Base-by-base conservation (phyloP, 1,284 basidiomycete genomes). In the Leucoagaricus sp. region DNA sequence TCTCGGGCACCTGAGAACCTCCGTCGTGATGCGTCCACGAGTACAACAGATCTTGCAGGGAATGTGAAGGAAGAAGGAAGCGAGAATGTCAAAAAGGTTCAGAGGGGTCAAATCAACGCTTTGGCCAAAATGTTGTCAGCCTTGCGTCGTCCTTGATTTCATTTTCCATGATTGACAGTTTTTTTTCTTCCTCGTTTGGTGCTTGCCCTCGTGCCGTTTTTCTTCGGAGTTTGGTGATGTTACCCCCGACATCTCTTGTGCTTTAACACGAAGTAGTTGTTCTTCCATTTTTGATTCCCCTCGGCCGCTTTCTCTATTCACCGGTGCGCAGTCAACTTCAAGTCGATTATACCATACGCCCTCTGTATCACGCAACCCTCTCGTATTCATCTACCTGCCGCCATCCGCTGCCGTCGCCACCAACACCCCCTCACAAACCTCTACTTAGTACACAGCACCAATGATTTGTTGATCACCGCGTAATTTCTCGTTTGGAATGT, bases 71-170 rank as follows among this genome's bases (percentile, higher is more conserved):
- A 81, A 50, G 81, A 77, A 21, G 74, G 71, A 33, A 75, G 77
- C 48, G 60, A 58, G 44, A 51, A 54, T 46, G 83, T 84, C 61
- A 86, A 88, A 78, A 92, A 89, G 76, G 87, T 91, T 67, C 87
- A 89, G 76, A 91, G 86, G 72, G 87, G 86, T 54, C 89, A 92
- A 78, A 91, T 91, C 77, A 87, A 87, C 64, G 82, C 89, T 36
- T 75, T 92, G 64, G 89, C 88, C 61, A 91, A 91, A 82, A 89
- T 92, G 87, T 74, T 92, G 60, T 90, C 86, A 60, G 88, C 88
- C 50, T 71, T 90, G 72, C 79, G 87, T 66, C 83, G 85, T 66
- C 54, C 53, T 41, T 59, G 49, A 55, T 52, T 45, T 49, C 38
- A 28, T 55, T 52, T 36, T 38, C 15, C 53, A 19, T 47, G 33